Percentiles rank a stretch among this genome's conserved stretches.
Evolutionary conservation across 1,284 basidiomycete genomes (phyloP).

Genomic region (Cryptococcus sp.): DNA sequence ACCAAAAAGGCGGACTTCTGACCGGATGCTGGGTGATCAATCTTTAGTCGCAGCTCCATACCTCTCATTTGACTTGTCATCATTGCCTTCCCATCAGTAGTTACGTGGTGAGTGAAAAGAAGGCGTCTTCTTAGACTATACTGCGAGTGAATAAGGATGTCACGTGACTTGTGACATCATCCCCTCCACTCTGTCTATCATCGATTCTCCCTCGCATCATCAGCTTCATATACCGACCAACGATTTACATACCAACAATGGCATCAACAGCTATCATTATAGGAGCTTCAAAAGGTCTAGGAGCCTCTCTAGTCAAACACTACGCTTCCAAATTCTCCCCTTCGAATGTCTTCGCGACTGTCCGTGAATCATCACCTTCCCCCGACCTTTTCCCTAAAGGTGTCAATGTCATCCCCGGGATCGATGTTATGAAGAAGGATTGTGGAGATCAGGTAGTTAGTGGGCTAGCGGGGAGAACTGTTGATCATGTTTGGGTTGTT

Average conservation of each 20-base stretch:
- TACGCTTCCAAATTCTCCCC: constrained; percentile 17
- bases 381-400: constrained; percentile 34
- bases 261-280: constrained; percentile 28
- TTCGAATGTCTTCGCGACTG: constrained; percentile 47
- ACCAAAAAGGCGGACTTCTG: no score
- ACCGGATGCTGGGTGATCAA: no score
- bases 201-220: no score
- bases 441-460: constrained; percentile 45
- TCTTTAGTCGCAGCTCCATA: no score
- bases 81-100: no score
- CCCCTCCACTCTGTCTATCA: no score
- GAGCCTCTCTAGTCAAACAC: constrained; percentile 47
- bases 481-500: constrained; percentile 49
- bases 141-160: no score
- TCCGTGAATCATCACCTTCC: constrained; percentile 33
- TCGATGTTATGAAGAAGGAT: constrained; percentile 47
- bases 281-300: constrained; percentile 53
- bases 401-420: constrained; percentile 43
- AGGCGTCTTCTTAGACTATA: no score
- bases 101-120: no score
- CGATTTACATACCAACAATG: not conserved
- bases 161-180: no score
- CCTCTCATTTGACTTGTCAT: no score
- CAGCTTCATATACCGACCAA: no score
- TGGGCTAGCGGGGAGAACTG: constrained; percentile 37